phyloP scores from a whole-genome alignment of 176 grass and related monocot genomes.

The Phyllostachys edulis region DNA sequence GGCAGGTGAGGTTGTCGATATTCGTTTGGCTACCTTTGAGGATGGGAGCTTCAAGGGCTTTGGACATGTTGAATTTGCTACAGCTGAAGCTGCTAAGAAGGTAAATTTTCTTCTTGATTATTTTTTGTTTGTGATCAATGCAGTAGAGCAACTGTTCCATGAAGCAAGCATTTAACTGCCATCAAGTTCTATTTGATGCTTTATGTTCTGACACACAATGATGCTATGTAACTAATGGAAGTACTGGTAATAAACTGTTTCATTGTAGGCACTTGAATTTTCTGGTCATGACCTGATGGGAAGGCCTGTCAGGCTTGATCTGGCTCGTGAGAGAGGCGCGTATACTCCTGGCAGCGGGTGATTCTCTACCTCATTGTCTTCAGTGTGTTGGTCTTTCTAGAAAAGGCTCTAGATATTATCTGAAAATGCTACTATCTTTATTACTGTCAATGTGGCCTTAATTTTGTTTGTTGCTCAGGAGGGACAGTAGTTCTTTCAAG shows the following conservation, averaged over 20 bases:
- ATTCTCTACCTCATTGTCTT: not conserved
- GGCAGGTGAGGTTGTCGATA: conserved; percentile 56
- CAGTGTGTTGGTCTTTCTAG: not conserved
- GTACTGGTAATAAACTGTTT: not conserved
- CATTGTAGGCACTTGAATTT: conserved; percentile 54
- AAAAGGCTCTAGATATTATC: not conserved
- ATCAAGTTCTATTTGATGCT: not conserved
- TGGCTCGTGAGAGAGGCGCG: conserved; percentile 47
- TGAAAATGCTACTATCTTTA: not conserved
- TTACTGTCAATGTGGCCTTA: not conserved
- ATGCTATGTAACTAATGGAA: not conserved
- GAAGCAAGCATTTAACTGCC: not conserved
- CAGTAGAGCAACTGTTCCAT: not conserved
- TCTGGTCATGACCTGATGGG: conserved; percentile 55
- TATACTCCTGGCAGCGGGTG: conserved; percentile 57
- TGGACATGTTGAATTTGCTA: conserved; percentile 79
- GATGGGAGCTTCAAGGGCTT: conserved; percentile 60
- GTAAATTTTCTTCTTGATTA: conserved; percentile 24
- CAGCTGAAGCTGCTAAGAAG: conserved; percentile 64
- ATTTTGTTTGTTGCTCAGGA: conserved; percentile 40
- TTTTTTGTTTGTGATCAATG: not conserved
- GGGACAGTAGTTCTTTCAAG: conserved; percentile 52
- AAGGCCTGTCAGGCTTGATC: conserved; percentile 53
- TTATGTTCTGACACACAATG: not conserved
- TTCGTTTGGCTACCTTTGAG: conserved; percentile 42